A percentile compares a stretch with the other conserved stretches of the same genome.
Evolutionary conservation across 768 basidiomycete genomes (phyloP).

Genomic region (Lactarius quietus): DNA sequence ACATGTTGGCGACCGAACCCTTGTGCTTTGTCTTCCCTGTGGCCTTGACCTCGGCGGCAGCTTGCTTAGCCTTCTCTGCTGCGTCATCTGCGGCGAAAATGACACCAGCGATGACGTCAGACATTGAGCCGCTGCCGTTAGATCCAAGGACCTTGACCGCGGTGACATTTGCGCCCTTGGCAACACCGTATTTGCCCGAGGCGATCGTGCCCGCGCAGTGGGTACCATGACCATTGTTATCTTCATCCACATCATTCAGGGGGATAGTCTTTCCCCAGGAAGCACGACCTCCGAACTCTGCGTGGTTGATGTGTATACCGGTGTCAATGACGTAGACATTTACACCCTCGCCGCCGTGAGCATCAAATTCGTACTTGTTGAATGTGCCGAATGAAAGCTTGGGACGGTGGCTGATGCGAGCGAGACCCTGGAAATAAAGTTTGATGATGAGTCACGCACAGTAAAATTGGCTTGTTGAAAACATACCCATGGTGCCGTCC

Average conservation of each 20-base stretch:
- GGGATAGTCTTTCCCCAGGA: conserved; percentile 94
- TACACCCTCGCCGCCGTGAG: conserved; percentile 82
- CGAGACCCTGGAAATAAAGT: conserved; percentile 70
- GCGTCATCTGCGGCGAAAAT: conserved; percentile 65
- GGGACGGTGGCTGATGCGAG: conserved; percentile 85
- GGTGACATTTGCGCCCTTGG: conserved; percentile 85
- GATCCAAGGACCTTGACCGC: conserved; percentile 95
- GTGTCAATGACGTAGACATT: conserved; percentile 89
- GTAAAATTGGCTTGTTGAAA: not conserved
- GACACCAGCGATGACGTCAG: conserved; percentile 89
- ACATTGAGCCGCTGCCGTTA: conserved; percentile 92
- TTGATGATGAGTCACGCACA: conserved; percentile 17
- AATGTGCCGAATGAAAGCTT: conserved; percentile 79
- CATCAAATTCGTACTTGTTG: conserved; percentile 71
- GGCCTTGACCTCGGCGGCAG: conserved; percentile 58
- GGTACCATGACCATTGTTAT: conserved; percentile 94
- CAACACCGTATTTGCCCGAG: conserved; percentile 91
- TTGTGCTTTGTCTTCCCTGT: conserved; percentile 84
- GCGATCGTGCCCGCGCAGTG: conserved; percentile 97
- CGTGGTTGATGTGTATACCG: conserved; percentile 83
- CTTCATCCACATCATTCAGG: conserved; percentile 73
- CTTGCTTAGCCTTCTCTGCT: conserved; percentile 51
- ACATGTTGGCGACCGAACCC: conserved; percentile 97
- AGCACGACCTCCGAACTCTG: conserved; percentile 87
- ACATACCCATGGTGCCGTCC: conserved; percentile 82